These are phyloP conservation scores for Astrocystis sublimbata DNA, from an alignment of 495 filamentous ascomycete genomes.

Conservation along the genomic window DNA sequence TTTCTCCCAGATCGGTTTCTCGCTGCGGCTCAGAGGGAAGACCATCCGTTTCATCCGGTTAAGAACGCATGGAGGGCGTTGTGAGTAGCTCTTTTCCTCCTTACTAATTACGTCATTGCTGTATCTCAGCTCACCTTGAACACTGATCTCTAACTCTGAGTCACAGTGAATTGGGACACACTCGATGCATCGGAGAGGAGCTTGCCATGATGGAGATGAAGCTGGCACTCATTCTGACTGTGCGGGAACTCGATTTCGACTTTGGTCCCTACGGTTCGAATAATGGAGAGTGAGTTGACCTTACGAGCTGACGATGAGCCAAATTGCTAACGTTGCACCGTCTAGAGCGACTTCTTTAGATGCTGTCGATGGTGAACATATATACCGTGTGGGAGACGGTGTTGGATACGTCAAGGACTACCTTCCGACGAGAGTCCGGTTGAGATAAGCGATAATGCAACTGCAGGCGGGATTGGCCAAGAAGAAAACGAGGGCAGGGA, in stretches of 20 bases:
- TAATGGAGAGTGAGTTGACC: conserved; percentile 1
- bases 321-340: conserved; percentile 3
- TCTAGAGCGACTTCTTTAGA: conserved; percentile 23
- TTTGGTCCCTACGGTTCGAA: not conserved
- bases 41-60: conserved; percentile 26
- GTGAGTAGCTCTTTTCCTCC: not conserved
- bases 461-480: too few species aligned
- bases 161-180: conserved; percentile 39
- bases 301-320: not conserved
- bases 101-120: not conserved
- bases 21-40: conserved; percentile 5
- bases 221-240: conserved; percentile 43
- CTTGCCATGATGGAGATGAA: conserved; percentile 47
- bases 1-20: conserved; percentile 46
- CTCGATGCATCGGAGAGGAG: conserved; percentile 52
- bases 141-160: not conserved
- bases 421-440: not conserved
- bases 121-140: not conserved
- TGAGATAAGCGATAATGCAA: not conserved
- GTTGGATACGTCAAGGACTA: not conserved
- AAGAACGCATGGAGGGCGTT: conserved; percentile 51
- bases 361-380: not conserved
- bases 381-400: not conserved
- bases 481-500: too few species aligned
- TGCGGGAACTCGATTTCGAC: conserved; percentile 43